Evolutionary conservation across 192 early-diverging fungal genomes (phyloP), one percentile per base, ranked within the genome.

Genomic region (Backusella macrospora): DNA sequence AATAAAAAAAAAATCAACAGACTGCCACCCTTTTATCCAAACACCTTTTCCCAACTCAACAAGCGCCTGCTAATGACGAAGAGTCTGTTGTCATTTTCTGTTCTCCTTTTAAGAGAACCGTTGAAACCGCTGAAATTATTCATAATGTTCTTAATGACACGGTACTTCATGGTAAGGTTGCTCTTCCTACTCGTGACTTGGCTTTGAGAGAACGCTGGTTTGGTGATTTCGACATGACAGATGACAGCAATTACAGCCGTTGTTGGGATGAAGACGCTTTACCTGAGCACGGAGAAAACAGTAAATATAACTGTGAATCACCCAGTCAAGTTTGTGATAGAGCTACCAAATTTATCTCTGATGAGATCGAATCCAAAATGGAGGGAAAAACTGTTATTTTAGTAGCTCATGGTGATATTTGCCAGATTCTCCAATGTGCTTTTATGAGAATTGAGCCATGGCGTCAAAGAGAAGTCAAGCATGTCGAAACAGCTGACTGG

Each of bases 181-280:
- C 66, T 0, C 62, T 9, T 14, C 71, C 80, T 55, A 76, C 68
- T 16, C 47, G 69, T 9, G 71, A 69, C 15, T 52, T 69, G 3
- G 72, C 73, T 12, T 83, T 90, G n/a, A 76, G 86, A 21, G 88
- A 90, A 59, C 78, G 88, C 13, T 82, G 76, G 47, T 90, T 86
- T 78, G 88, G 88, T 12, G 75, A 84, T 8, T 86, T 83, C 65
- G 88, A 90, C 46, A 83, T 87, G 77, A 59, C 72, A 29, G 71
- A 78, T 8, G 83, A 83, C 18, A 49, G 68, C 9, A 68, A 79
- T 10, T 90, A 90, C 46, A 43, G 74, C 0, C 9, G 10, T 2
- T 83, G 83, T 1, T 90, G 87, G 86, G 70, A 43, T 0, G 76
- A 74, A 26, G 88, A 90, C 65, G 42, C 21, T 16, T 21, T 42